phyloP scores from a whole-genome alignment of 2,329 filamentous ascomycete genomes.

The Pseudogymnoascus sp. region DNA sequence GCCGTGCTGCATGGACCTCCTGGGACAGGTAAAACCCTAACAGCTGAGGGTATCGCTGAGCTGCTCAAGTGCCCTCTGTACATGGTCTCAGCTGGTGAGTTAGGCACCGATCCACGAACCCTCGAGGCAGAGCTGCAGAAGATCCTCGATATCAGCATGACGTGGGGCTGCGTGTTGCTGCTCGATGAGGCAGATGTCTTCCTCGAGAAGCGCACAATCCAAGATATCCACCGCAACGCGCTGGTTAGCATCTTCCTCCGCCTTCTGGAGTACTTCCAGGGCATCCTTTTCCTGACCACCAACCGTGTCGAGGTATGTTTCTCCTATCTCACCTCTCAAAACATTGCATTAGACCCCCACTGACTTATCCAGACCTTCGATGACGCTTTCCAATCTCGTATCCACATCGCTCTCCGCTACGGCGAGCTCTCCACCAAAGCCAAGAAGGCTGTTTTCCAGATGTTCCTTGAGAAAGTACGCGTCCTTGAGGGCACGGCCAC shows the following conservation, averaged over 20 bases:
- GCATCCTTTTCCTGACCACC: slow-evolving; percentile 82
- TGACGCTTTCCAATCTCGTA: slow-evolving; percentile 80
- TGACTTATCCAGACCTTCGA: slow-evolving; percentile 59
- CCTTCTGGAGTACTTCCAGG: slow-evolving; percentile 84
- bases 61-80: slow-evolving; percentile 75
- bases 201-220: slow-evolving; percentile 72
- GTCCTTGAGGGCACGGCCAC: slow-evolving; percentile 53
- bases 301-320: slow-evolving; percentile 62
- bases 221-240: slow-evolving; percentile 77
- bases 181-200: slow-evolving; percentile 83
- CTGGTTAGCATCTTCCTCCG: slow-evolving; percentile 82
- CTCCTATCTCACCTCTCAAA: neutral
- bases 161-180: slow-evolving; percentile 77
- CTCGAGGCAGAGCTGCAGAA: slow-evolving; percentile 73
- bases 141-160: slow-evolving; percentile 77
- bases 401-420: slow-evolving; percentile 78
- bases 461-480: slow-evolving; percentile 69
- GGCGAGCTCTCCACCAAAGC: slow-evolving; percentile 64
- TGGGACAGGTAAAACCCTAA: slow-evolving; percentile 82
- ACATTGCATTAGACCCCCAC: neutral
- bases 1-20: slow-evolving; percentile 75
- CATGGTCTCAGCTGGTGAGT: slow-evolving; percentile 72
- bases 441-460: slow-evolving; percentile 71
- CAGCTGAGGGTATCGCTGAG: slow-evolving; percentile 79
- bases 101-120: slow-evolving; percentile 66